Base-by-base conservation (phyloP, 1,284 basidiomycete species). In the Ceratobasidium sp. region DNA sequence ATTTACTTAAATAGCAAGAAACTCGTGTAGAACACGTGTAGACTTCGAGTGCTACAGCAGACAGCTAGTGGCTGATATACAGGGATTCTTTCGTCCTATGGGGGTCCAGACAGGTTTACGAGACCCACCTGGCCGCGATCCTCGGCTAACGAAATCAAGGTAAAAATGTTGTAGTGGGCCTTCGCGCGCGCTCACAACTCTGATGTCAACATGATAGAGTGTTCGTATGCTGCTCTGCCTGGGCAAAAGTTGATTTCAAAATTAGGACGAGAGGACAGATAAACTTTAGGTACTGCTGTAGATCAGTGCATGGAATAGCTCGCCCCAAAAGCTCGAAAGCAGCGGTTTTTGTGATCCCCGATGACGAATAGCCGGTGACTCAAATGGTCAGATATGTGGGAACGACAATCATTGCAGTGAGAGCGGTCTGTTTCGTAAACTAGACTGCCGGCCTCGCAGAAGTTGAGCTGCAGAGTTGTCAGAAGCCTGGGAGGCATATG, bases 21-120 rank as follows among this genome's bases (percentile, higher is more conserved):
- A 74, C 69, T 31, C 69, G 69, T 74, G 69, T 63, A 13, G 11
- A 35, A 74, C 69, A 74, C 69, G 69, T 74, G 69, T 63, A 37
- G 1, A 15, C 49, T 74, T 49, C 42, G 58, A 37, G 69, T 42
- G 11, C 54, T 33, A 28, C 58, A 28, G 33, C 58, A 20, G 58
- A 37, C 58, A n/a, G 33, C 58, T 28, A 74, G 60, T 39, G 53
- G 54, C 39, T 28, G 54, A 60, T 56, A 56, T 37, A 49, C 39
- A 71, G 69, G 58, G 58, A 74, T 33, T 31, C 42, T n/a, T 45
- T 74, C 45, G 58, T 51, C 17, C 45, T 51, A 42, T 47, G n/a
- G 56, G 69, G 69, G 69, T 31, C 45, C 58, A 20, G 35, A 60
- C 33, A 37, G 35, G 58, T 37, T 60, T 60, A 37, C 35, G 58